phyloP scores from a whole-genome alignment of 1,284 basidiomycete species.

The Moesziomyces sp. region DNA sequence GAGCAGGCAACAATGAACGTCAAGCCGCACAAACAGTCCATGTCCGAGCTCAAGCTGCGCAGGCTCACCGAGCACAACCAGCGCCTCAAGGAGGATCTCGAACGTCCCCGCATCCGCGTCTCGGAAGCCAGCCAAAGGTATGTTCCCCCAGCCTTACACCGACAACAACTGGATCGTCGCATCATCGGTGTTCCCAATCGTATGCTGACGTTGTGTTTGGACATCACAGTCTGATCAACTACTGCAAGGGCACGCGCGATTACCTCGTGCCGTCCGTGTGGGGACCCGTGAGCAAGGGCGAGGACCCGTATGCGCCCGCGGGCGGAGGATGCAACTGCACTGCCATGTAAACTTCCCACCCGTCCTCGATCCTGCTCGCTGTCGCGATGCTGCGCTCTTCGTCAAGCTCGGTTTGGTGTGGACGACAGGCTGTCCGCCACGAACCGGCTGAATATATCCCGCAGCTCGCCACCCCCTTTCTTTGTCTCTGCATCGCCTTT shows the following conservation, averaged over 20 bases:
- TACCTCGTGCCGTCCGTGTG: conserved; percentile 89
- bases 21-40: conserved; percentile 74
- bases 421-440: neutral
- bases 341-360: conserved; percentile 44
- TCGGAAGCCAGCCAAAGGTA: conserved; percentile 91
- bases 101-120: conserved; percentile 84
- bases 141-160: conserved; percentile 54
- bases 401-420: too few relatives aligned
- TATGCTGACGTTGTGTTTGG: neutral
- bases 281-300: conserved; percentile 88
- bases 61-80: conserved; percentile 92
- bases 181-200: neutral
- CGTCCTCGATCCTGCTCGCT: too few relatives aligned
- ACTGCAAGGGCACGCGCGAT: conserved; percentile 88
- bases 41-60: conserved; percentile 96
- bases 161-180: too few relatives aligned
- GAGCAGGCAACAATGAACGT: conserved; percentile 71
- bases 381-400: neutral
- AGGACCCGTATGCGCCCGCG: conserved; percentile 86
- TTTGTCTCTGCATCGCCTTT: conserved; percentile 9
- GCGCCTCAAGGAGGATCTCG: conserved; percentile 87
- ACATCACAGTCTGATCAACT: conserved; percentile 80
- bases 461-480: neutral
- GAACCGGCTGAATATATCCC: conserved; percentile 23
- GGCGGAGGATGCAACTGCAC: conserved; percentile 70